Evolutionary conservation across 805 yeast species (phyloP), one percentile per base, ranked within the genome.

Genomic region (Candida incommunis): DNA sequence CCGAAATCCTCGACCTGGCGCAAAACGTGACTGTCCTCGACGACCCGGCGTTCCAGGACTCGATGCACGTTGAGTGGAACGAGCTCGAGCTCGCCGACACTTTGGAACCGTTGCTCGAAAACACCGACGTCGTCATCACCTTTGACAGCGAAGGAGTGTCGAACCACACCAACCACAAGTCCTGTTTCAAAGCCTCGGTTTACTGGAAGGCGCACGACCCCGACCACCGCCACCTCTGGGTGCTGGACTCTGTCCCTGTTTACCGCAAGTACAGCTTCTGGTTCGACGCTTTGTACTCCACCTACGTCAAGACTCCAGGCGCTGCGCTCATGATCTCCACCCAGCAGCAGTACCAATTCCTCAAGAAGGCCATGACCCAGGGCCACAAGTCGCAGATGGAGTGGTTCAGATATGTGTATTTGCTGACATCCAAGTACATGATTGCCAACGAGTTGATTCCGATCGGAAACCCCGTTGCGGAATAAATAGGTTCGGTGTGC

Each of bases 371-470:
- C 3, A 86, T 90, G 95, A 65, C 79, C 2, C 70, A 70, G 51
- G 94, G 82, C 2, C 97, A 92, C 63, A 69, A 70, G 50, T 77
- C 94, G 1, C 98, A 92, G 61, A 83, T 92, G 83, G 88, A 82
- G 5, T 90, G 96, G 96, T 92, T 81, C 61, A 71, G 98, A 52
- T 83, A 82, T 66, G 80, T 86, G 1, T 92, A 96, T 96, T 67
- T 92, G 57, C 47, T 74, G 3, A 62, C 79, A 45, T 81, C 95
- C 48, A 69, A 88, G 49, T 90, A 86, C 62, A 74, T 84, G 68
- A 77, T 79, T 40, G 73, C 74, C 43, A 88, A 90, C 61, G 87
- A 83, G 43, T 50, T 60, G 11, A 47, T 50, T 20, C 46, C 47
- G 29, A 50, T 47, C 13, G 22, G n/a, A n/a, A n/a, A n/a, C n/a